A percentile compares a stretch with the other conserved stretches of the same genome.
These are phyloP conservation scores for Backusella australiensis DNA, from an alignment of 192 early-diverging fungal species.

Conservation along the genomic window DNA sequence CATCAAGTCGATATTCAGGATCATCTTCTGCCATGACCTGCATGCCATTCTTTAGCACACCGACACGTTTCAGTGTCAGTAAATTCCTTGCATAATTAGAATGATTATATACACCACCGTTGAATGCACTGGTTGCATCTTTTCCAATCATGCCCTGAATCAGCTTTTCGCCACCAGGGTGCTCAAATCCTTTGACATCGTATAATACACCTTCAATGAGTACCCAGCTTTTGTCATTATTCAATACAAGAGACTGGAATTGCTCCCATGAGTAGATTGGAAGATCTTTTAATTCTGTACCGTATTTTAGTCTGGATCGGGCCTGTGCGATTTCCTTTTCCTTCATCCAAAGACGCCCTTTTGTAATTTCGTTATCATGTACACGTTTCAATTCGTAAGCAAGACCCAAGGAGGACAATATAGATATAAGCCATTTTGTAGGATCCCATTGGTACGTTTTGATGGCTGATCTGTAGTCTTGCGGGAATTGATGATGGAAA, in stretches of 20 bases:
- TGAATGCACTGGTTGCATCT: slow-evolving; percentile 85
- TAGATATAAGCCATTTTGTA: slow-evolving; percentile 79
- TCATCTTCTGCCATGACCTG: slow-evolving; percentile 23
- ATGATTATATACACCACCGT: slow-evolving; percentile 92
- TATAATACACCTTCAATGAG: slow-evolving; percentile 83
- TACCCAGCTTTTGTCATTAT: slow-evolving; percentile 66
- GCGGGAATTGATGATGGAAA: slow-evolving; percentile 84
- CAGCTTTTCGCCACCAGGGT: slow-evolving; percentile 81
- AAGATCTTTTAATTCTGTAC: slow-evolving; percentile 63
- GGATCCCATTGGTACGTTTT: slow-evolving; percentile 77
- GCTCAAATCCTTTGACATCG: slow-evolving; percentile 78
- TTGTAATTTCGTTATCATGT: slow-evolving; percentile 75
- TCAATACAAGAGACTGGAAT: slow-evolving; percentile 59
- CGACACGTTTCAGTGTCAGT: slow-evolving; percentile 69
- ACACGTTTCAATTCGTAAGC: slow-evolving; percentile 71
- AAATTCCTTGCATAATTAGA: slow-evolving; percentile 86
- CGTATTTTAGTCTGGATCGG: slow-evolving; percentile 68
- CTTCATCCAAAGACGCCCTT: slow-evolving; percentile 77
- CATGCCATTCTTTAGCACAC: slow-evolving; percentile 54
- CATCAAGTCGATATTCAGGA: not conserved
- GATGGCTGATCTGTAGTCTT: slow-evolving; percentile 83
- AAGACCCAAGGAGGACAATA: slow-evolving; percentile 55
- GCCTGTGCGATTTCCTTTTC: slow-evolving; percentile 65
- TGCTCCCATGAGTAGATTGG: slow-evolving; percentile 66
- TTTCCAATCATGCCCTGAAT: slow-evolving; percentile 74